Evolutionary conservation across 73 alveolate species (phyloP), one percentile per base, ranked within the genome.

Genomic region (Paramecium tetraurelia): DNA sequence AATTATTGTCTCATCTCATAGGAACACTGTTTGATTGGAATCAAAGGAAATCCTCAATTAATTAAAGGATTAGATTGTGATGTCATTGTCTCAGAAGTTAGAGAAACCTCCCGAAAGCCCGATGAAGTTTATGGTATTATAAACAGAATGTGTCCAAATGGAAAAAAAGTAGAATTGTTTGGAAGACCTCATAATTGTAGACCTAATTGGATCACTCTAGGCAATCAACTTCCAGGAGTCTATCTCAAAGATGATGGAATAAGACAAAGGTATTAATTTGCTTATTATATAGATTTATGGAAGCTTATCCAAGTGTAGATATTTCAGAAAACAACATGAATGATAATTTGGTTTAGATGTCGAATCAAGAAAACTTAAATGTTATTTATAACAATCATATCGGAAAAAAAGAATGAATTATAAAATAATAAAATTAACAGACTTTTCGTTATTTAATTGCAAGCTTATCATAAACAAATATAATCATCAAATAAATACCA

Each of bases 101-200:
- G 99, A 70, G 99, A 96, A 93, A 97, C 99, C 43, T 89, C 97
- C 18, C 88, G 99, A 84, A 98, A 98, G 89, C 99, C 99, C 2
- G 99, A 98, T 92, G 99, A 98, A 94, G 96, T 98, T 44, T 98
- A 98, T 96, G 97, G 95, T 63, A 92, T 97, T 59, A 97, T 98
- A 40, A 98, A 97, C 80, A 95, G 98, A 85, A 93, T 97, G 98
- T 93, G 93, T 72, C 99, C 99, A 5, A 97, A 97, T 41, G 99
- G 99, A n/a, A 97, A 97, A 93, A 97, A 97, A 92, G 93, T 97
- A 24, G 99, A 97, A 94, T 89, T 97, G 63, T 97, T 97, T 95
- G 99, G 98, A 29, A 97, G 99, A 92, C 94, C 97, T 18, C 97
- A 95, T 90, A 97, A 97, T 94, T 92, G 98, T n/a, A 93, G 98